A percentile compares a stretch with the other conserved stretches of the same genome.
Conservation (phyloP, 495 filamentous ascomycete species). For the Trichoderma virens region DNA sequence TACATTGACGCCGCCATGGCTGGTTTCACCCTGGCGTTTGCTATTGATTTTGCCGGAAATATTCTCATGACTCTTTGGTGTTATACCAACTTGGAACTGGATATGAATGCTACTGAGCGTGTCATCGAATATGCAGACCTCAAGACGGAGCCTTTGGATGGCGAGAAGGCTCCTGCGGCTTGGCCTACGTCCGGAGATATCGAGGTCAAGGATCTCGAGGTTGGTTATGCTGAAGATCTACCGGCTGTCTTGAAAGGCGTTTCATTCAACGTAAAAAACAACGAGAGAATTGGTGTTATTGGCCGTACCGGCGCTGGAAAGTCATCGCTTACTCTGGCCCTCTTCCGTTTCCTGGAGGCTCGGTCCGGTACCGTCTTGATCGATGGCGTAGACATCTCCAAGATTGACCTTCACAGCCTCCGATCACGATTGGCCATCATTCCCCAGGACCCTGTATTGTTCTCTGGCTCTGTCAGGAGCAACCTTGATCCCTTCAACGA, state of each 20-base stretch:
- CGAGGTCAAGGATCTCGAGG: slow-evolving; percentile 64
- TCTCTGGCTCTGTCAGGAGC: slow-evolving; percentile 73
- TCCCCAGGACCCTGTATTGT: slow-evolving; percentile 68
- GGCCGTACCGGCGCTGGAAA: slow-evolving; percentile 86
- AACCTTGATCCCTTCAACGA: slow-evolving; percentile 79
- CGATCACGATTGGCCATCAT: slow-evolving; percentile 75
- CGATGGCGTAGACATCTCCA: slow-evolving; percentile 70
- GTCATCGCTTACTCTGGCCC: slow-evolving; percentile 70
- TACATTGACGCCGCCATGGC: slow-evolving; percentile 67
- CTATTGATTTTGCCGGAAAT: slow-evolving; percentile 41
- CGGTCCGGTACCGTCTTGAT: slow-evolving; percentile 62
- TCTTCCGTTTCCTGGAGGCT: slow-evolving; percentile 79
- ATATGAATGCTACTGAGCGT: slow-evolving; percentile 80
- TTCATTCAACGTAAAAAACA: slow-evolving; percentile 59
- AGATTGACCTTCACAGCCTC: slow-evolving; percentile 64
- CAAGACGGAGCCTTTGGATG: slow-evolving; percentile 57
- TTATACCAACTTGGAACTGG: slow-evolving; percentile 61
- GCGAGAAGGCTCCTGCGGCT: slow-evolving; percentile 56
- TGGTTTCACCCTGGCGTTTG: slow-evolving; percentile 65
- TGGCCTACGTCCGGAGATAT: slow-evolving; percentile 75
- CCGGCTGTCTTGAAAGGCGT: slow-evolving; percentile 70
- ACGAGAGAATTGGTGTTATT: slow-evolving; percentile 74
- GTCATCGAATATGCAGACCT: slow-evolving; percentile 74
- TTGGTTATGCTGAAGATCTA: slow-evolving; percentile 68
- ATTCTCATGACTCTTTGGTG: slow-evolving; percentile 54